A percentile compares a stretch with the other conserved stretches of the same genome.
phyloP scores from a whole-genome alignment of 352 stramenopile genomes.

The Phytophthora pinifolia region DNA sequence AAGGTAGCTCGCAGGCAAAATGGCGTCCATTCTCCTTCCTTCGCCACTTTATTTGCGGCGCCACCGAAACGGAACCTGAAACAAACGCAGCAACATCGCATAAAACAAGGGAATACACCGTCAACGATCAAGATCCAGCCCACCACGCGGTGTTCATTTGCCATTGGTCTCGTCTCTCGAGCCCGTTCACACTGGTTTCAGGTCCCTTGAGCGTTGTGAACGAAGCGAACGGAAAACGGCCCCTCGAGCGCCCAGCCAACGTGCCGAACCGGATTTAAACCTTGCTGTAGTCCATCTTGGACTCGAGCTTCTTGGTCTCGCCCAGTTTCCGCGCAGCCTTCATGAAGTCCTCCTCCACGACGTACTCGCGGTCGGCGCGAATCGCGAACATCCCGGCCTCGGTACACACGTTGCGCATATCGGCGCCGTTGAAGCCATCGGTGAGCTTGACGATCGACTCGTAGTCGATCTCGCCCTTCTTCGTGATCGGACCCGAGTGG shows the following conservation, averaged over 20 bases:
- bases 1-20: background rate
- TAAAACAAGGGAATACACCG: background rate
- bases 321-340: constrained; percentile 99
- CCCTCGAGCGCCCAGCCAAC: constrained; percentile 1
- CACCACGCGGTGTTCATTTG: constrained; percentile 27
- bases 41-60: constrained; percentile 18
- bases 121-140: constrained; percentile 24
- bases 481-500: constrained; percentile 97
- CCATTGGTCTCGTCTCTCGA: constrained; percentile 24
- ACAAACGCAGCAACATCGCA: constrained; percentile 1
- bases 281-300: constrained; percentile 99
- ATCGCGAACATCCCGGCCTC: constrained; percentile 98
- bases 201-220: constrained; percentile 4
- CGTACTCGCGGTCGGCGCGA: constrained; percentile 97
- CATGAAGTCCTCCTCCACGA: constrained; percentile 99
- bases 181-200: constrained; percentile 14
- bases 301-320: constrained; percentile 99
- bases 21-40: constrained; percentile 1
- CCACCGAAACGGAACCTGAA: background rate
- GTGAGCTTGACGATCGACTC: constrained; percentile 99
- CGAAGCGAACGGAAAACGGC: constrained; percentile 12
- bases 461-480: constrained; percentile 99
- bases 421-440: constrained; percentile 99
- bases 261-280: constrained; percentile 76
- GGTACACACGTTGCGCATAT: constrained; percentile 99